phyloP scores from a whole-genome alignment of 352 stramenopile genomes.

The Globisporangium recalcitrans region DNA sequence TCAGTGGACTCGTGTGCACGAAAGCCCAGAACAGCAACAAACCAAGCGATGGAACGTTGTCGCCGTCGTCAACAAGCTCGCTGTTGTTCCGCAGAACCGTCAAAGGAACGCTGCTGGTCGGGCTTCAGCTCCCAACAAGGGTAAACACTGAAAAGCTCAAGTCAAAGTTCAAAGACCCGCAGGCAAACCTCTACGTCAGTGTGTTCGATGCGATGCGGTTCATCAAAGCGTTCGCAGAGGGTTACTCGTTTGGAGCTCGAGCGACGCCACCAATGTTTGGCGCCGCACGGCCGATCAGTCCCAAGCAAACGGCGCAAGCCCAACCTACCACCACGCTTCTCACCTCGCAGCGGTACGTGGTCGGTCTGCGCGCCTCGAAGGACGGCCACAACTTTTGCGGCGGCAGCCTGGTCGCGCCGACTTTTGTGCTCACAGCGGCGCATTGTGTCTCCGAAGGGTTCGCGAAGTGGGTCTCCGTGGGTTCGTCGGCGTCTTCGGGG shows the following conservation, averaged over 20 bases:
- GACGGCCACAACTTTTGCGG: conserved; percentile 34
- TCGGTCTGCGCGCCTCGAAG: conserved; percentile 1
- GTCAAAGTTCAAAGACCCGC: neutral
- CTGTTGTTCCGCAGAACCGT: neutral
- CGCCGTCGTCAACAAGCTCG: neutral
- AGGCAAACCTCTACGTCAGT: neutral
- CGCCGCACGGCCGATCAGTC: neutral
- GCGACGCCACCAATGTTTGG: neutral
- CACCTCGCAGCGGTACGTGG: neutral
- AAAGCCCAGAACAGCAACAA: neutral
- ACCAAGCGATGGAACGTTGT: neutral
- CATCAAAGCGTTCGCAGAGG: neutral
- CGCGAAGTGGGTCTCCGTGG: conserved; percentile 26
- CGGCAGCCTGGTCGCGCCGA: conserved; percentile 34
- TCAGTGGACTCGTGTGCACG: neutral
- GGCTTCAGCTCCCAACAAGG: neutral
- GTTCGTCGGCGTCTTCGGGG: conserved; percentile 20
- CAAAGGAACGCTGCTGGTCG: neutral
- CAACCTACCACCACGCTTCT: neutral
- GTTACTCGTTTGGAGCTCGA: neutral
- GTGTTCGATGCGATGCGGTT: conserved; percentile 2
- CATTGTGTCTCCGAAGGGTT: conserved; percentile 26
- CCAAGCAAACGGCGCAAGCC: neutral
- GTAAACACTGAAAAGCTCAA: neutral
- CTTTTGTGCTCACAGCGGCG: conserved; percentile 38